These are phyloP conservation scores for Kwoniella botswanensis DNA, from an alignment of 768 basidiomycete species.

Conservation along the genomic window DNA sequence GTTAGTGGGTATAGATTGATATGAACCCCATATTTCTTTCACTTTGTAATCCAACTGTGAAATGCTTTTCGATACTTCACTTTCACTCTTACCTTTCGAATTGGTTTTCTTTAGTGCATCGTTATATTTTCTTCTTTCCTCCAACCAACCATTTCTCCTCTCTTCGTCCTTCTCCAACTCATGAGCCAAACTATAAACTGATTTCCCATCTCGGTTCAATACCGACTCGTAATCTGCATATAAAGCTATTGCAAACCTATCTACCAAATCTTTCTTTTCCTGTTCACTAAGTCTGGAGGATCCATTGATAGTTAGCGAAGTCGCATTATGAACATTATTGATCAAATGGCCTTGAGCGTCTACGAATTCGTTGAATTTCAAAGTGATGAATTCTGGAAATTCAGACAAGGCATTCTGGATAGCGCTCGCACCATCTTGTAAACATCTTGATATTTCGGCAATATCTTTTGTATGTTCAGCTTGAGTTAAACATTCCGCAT, in stretches of 20 bases:
- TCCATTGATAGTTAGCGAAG: neutral
- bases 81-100: neutral
- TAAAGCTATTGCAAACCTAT: too few species aligned
- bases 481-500: neutral
- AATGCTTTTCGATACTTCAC: neutral
- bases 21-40: neutral
- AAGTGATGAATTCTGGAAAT: neutral
- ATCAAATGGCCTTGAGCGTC: neutral
- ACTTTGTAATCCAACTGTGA: neutral
- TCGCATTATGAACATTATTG: neutral
- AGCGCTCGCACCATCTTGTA: neutral
- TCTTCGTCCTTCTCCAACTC: too few species aligned
- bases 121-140: too few species aligned
- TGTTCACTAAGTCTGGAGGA: neutral
- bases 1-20: neutral
- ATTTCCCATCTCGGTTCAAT: too few species aligned
- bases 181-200: too few species aligned
- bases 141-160: too few species aligned
- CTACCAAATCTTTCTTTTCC: neutral
- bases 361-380: neutral
- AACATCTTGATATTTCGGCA: neutral
- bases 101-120: too few species aligned
- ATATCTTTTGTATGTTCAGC: neutral
- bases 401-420: neutral
- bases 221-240: too few species aligned